phyloP scores from a whole-genome alignment of 129 eudicot species.

The Chrysanthemum seticuspe region DNA sequence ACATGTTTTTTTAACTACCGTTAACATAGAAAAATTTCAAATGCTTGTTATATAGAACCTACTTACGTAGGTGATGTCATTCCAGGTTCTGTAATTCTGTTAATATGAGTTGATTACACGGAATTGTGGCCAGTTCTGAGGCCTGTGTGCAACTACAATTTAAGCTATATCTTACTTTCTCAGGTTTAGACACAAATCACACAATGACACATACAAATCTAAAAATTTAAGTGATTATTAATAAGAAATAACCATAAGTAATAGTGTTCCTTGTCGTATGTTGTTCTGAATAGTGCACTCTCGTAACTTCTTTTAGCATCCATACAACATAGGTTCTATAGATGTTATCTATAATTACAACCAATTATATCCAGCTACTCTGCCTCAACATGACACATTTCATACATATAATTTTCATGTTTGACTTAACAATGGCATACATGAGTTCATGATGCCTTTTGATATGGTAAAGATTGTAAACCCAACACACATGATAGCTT shows the following conservation, averaged over 20 bases:
- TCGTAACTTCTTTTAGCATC: slow-evolving; percentile 7
- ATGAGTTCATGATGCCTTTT: neutral
- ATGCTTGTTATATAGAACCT: no score
- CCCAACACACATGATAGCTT: neutral
- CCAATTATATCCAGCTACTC: neutral
- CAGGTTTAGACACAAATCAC: no score
- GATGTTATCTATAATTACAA: neutral
- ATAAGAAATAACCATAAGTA: neutral
- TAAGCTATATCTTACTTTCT: no score
- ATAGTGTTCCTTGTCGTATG: neutral
- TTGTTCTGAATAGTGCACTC: neutral
- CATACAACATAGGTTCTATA: neutral
- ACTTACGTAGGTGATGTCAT: no score
- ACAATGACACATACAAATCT: no score
- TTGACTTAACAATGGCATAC: neutral
- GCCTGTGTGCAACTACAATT: no score
- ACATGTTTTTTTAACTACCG: no score
- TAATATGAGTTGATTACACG: no score
- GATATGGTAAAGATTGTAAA: neutral
- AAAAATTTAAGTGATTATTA: no score
- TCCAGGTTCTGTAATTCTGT: no score
- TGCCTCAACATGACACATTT: neutral
- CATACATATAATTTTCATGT: neutral
- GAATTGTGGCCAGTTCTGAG: no score
- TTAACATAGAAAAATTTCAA: no score